Evolutionary conservation across 352 stramenopile species (phyloP).

Genomic region (Phytophthora pinifolia): DNA sequence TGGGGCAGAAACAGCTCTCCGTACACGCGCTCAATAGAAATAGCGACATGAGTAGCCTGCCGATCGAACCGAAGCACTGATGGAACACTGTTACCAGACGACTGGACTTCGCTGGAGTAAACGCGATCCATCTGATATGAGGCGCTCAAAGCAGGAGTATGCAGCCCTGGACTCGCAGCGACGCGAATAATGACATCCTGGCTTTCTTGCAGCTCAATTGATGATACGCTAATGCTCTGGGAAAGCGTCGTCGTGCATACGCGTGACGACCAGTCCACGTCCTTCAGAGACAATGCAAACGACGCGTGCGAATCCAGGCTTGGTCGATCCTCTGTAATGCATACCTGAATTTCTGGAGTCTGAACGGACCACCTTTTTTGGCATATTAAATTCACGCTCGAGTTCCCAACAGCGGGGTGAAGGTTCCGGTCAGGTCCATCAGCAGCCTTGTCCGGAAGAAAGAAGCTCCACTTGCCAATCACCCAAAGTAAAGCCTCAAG

Average conservation of each 20-base stretch:
- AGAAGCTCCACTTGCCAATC: conserved; percentile 79
- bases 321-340: conserved; percentile 30
- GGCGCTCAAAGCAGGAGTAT: conserved; percentile 42
- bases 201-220: conserved; percentile 36
- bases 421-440: conserved; percentile 30
- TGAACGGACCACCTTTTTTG: conserved; percentile 30
- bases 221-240: conserved; percentile 31
- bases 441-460: conserved; percentile 44
- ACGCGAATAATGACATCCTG: conserved; percentile 36
- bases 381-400: conserved; percentile 32
- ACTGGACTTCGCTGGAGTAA: conserved; percentile 30
- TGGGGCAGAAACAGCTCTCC: conserved; percentile 49
- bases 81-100: conserved; percentile 4
- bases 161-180: conserved; percentile 38
- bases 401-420: conserved; percentile 25
- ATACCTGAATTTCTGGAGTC: conserved; percentile 35
- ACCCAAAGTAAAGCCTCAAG: conserved; percentile 69
- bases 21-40: conserved; percentile 36
- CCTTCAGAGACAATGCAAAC: conserved; percentile 34
- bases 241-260: conserved; percentile 37
- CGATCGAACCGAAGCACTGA: conserved; percentile 26
- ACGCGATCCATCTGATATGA: conserved; percentile 43
- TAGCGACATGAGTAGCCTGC: conserved; percentile 20
- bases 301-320: conserved; percentile 5
- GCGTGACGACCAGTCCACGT: conserved; percentile 35